Evolutionary conservation across 345 rosid genomes (phyloP).

Genomic region (Euphorbia pulcherrima): DNA sequence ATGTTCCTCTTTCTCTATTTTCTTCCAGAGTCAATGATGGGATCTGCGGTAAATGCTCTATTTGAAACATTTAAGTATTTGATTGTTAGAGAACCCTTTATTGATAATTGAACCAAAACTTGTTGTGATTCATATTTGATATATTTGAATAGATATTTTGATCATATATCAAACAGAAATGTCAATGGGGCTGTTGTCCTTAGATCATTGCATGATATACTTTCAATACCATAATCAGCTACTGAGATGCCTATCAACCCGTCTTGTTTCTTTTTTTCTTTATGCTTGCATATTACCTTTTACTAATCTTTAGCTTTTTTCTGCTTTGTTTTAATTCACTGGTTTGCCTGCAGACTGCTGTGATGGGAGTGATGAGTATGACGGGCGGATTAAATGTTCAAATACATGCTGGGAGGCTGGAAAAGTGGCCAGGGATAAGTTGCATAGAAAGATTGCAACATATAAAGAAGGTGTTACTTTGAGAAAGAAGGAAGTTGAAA

Average conservation of each 20-base stretch:
- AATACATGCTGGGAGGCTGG: conserved; percentile 97
- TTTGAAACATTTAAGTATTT: not conserved
- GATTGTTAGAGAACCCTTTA: not conserved
- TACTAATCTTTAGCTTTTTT: not conserved
- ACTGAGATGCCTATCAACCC: not conserved
- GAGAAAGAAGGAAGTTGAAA: conserved; percentile 49
- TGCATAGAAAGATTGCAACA: conserved; percentile 62
- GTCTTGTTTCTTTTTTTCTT: not conserved
- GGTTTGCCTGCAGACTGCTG: conserved; percentile 68
- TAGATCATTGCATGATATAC: not conserved
- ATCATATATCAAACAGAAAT: not conserved
- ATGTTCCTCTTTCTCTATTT: conserved; percentile 49
- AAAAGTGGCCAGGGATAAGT: conserved; percentile 65
- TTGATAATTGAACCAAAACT: not conserved
- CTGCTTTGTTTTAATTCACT: not conserved
- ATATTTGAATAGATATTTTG: not conserved
- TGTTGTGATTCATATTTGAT: not conserved
- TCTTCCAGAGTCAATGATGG: conserved; percentile 97
- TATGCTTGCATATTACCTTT: not conserved
- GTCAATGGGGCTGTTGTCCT: not conserved
- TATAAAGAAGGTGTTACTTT: conserved; percentile 59
- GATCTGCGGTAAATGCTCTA: conserved; percentile 62
- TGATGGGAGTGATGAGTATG: conserved; percentile 97
- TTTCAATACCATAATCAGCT: not conserved
- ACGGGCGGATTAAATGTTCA: conserved; percentile 58